Evolutionary conservation across 768 basidiomycete genomes (phyloP).

Genomic region (button mushroom (Agaricus bisporus)): DNA sequence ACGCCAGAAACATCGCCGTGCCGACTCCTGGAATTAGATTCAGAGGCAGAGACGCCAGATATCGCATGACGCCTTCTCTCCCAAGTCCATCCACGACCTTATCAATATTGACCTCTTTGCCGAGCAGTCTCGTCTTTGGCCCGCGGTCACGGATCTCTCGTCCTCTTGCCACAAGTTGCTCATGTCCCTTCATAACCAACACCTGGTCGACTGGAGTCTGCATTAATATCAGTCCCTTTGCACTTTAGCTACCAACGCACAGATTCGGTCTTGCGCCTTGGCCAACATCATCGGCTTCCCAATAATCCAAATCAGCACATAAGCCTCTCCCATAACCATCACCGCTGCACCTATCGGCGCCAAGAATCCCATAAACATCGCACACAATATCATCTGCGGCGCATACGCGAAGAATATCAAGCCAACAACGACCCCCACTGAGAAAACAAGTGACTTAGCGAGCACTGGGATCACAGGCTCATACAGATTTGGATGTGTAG

Average conservation of each 20-base stretch:
- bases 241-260: slow-evolving; percentile 18
- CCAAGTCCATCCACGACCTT: slow-evolving; percentile 31
- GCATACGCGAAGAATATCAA: slow-evolving; percentile 57
- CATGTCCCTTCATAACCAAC: slow-evolving; percentile 28
- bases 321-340: slow-evolving; percentile 38
- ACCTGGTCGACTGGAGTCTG: slow-evolving; percentile 28
- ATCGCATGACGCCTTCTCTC: slow-evolving; percentile 43
- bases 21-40: slow-evolving; percentile 65
- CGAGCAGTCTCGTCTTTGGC: slow-evolving; percentile 36
- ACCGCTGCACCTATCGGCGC: slow-evolving; percentile 48
- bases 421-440: slow-evolving; percentile 32
- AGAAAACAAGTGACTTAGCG: slow-evolving; percentile 31
- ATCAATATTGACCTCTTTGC: slow-evolving; percentile 41
- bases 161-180: slow-evolving; percentile 24
- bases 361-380: slow-evolving; percentile 58
- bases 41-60: slow-evolving; percentile 58
- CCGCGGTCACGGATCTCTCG: slow-evolving; percentile 25
- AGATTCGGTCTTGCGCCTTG: slow-evolving; percentile 31
- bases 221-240: not conserved
- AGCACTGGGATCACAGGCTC: slow-evolving; percentile 29
- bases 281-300: slow-evolving; percentile 30
- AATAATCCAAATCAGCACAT: slow-evolving; percentile 28
- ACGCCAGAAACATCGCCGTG: slow-evolving; percentile 53
- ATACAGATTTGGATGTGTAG: slow-evolving; percentile 29
- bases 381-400: slow-evolving; percentile 60